Evolutionary conservation across 805 yeast genomes (phyloP).

Genomic region (Kazachstania africana): DNA sequence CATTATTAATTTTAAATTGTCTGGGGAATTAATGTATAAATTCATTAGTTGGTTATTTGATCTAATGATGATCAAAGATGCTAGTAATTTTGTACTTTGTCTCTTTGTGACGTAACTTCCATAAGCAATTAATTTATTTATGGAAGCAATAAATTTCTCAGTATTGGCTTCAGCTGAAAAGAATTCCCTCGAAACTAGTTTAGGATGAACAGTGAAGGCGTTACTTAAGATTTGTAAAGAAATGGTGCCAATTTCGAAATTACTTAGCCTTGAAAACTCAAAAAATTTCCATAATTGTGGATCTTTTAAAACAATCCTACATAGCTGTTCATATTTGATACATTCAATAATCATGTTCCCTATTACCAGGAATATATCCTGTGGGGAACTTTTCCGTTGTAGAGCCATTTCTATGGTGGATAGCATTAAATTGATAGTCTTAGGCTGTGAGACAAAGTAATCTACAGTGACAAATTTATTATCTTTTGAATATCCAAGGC

Average conservation of each 20-base stretch:
- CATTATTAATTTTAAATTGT: constrained; percentile 80
- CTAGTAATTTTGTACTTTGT: constrained; percentile 69
- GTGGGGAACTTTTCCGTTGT: constrained; percentile 11
- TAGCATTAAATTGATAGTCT: constrained; percentile 48
- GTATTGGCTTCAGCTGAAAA: constrained; percentile 39
- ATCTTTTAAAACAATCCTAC: constrained; percentile 46
- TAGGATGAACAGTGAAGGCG: constrained; percentile 57
- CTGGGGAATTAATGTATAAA: constrained; percentile 66
- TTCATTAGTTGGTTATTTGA: constrained; percentile 64
- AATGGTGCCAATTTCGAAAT: constrained; percentile 86
- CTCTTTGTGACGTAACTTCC: constrained; percentile 86
- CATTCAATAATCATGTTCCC: constrained; percentile 81
- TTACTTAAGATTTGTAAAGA: constrained; percentile 70
- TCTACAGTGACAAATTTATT: constrained; percentile 79
- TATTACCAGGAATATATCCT: constrained; percentile 57
- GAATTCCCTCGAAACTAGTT: constrained; percentile 53
- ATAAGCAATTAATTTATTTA: constrained; percentile 62
- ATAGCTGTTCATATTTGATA: constrained; percentile 62
- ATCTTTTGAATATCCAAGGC: constrained; percentile 69
- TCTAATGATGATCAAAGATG: constrained; percentile 59
- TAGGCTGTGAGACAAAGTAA: constrained; percentile 57
- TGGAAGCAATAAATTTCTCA: constrained; percentile 43
- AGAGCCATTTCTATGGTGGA: constrained; percentile 56
- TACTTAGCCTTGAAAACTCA: constrained; percentile 58
- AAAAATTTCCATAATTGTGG: constrained; percentile 73